A percentile compares a stretch with the other conserved stretches of the same genome.
These are phyloP conservation scores for Endogone sp. DNA, from an alignment of 192 early-diverging fungal genomes.

Conservation along the genomic window DNA sequence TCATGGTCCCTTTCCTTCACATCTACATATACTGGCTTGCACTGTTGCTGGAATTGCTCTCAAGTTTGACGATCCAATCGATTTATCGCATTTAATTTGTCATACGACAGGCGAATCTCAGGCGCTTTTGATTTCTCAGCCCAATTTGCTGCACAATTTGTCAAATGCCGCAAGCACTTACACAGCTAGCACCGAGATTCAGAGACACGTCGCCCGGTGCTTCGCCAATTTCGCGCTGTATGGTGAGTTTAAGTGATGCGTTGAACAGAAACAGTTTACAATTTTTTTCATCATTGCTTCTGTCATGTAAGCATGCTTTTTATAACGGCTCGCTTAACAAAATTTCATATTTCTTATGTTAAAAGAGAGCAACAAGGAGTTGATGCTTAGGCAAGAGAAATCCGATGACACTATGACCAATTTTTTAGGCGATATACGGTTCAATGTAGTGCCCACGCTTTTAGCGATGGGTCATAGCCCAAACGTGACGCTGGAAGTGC, in stretches of 20 bases:
- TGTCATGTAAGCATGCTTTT: too few relatives aligned
- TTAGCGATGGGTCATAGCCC: conserved; percentile 29
- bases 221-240: conserved; percentile 53
- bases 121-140: conserved; percentile 43
- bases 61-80: too few relatives aligned
- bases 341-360: neutral
- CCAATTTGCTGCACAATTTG: conserved; percentile 36
- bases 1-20: neutral
- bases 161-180: conserved; percentile 37
- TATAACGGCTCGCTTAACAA: too few relatives aligned
- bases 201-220: conserved; percentile 49
- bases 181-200: conserved; percentile 42
- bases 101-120: conserved; percentile 43
- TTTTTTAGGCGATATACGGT: neutral
- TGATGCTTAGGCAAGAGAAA: conserved; percentile 14
- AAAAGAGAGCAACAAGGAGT: conserved; percentile 17
- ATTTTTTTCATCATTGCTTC: neutral
- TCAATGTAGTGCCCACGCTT: conserved; percentile 27
- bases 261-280: too few relatives aligned
- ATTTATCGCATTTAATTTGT: too few relatives aligned
- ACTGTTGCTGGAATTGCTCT: too few relatives aligned
- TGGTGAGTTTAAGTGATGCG: too few relatives aligned
- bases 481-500: conserved; percentile 39
- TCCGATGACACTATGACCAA: neutral
- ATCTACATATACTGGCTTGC: neutral